phyloP scores from a whole-genome alignment of 2,329 filamentous ascomycete genomes.

The Botrytis cinerea region DNA sequence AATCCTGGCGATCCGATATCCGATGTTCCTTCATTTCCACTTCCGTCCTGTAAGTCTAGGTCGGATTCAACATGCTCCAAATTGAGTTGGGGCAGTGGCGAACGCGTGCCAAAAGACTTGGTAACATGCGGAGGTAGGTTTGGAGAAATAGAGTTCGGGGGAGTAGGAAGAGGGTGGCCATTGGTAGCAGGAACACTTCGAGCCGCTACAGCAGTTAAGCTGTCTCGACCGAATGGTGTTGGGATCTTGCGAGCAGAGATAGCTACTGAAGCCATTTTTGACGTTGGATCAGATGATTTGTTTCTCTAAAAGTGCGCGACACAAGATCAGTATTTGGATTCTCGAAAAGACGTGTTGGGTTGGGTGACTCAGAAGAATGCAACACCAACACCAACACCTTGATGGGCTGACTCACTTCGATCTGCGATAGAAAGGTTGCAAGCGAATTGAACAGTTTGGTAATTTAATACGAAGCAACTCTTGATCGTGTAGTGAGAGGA shows the following conservation, averaged over 20 bases:
- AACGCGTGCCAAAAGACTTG: slow-evolving; percentile 57
- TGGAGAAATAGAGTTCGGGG: slow-evolving; percentile 93
- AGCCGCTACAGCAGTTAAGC: slow-evolving; percentile 72
- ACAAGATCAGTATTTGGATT: slow-evolving; percentile 32
- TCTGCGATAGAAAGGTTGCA: slow-evolving; percentile 41
- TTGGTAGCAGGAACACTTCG: slow-evolving; percentile 58
- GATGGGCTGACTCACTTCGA: slow-evolving; percentile 41
- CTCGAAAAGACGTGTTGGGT: slow-evolving; percentile 27
- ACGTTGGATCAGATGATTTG: slow-evolving; percentile 33
- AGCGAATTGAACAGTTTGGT: slow-evolving; percentile 34
- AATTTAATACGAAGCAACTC: slow-evolving; percentile 33
- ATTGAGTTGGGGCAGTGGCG: slow-evolving; percentile 42
- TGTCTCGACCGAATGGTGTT: slow-evolving; percentile 63
- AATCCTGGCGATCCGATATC: slow-evolving; percentile 44
- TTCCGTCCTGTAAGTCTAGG: slow-evolving; percentile 71
- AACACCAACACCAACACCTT: slow-evolving; percentile 2
- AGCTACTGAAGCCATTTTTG: slow-evolving; percentile 65
- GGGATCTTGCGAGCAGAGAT: slow-evolving; percentile 65
- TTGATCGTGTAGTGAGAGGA: slow-evolving; percentile 31
- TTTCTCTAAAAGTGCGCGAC: slow-evolving; percentile 42
- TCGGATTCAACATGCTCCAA: slow-evolving; percentile 78
- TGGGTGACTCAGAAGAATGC: slow-evolving; percentile 14
- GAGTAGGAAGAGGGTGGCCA: slow-evolving; percentile 73
- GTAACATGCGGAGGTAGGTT: slow-evolving; percentile 79
- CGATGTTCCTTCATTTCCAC: slow-evolving; percentile 36